phyloP scores from a whole-genome alignment of 257 asterid species.

The Verbena officinalis region DNA sequence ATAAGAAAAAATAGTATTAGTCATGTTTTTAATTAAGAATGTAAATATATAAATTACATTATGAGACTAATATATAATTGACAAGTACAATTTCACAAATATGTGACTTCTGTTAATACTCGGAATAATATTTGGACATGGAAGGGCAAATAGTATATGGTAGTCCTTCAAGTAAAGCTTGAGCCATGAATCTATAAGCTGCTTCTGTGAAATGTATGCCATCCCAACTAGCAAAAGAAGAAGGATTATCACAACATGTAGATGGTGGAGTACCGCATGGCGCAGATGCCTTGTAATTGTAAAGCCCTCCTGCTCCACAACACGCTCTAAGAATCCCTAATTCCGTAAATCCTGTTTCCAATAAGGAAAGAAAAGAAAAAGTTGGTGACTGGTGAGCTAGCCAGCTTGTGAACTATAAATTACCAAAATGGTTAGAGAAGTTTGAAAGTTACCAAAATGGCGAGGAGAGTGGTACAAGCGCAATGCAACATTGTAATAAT shows the following conservation, averaged over 20 bases:
- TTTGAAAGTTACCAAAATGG: slow-evolving; percentile 26
- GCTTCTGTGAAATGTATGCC: slow-evolving; percentile 58
- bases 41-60: no score
- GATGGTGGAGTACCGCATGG: slow-evolving; percentile 35
- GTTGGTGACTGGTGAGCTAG: no score
- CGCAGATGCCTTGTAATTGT: slow-evolving; percentile 34
- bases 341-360: slow-evolving; percentile 41
- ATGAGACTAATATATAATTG: not conserved
- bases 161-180: slow-evolving; percentile 40
- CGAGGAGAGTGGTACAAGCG: slow-evolving; percentile 38
- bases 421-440: not conserved
- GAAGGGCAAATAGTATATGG: slow-evolving; percentile 34
- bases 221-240: slow-evolving; percentile 45
- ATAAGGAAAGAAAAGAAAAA: no score
- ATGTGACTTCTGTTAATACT: no score
- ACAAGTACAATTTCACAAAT: no score
- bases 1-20: no score
- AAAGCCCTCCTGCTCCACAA: slow-evolving; percentile 58
- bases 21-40: no score
- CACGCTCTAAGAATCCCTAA: slow-evolving; percentile 39
- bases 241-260: slow-evolving; percentile 43
- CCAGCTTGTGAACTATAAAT: no score
- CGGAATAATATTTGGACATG: not conserved
- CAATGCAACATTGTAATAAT: slow-evolving; percentile 49
- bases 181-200: slow-evolving; percentile 34